Conservation (phyloP, 805 yeast species). For the Sungouiella blattae region DNA sequence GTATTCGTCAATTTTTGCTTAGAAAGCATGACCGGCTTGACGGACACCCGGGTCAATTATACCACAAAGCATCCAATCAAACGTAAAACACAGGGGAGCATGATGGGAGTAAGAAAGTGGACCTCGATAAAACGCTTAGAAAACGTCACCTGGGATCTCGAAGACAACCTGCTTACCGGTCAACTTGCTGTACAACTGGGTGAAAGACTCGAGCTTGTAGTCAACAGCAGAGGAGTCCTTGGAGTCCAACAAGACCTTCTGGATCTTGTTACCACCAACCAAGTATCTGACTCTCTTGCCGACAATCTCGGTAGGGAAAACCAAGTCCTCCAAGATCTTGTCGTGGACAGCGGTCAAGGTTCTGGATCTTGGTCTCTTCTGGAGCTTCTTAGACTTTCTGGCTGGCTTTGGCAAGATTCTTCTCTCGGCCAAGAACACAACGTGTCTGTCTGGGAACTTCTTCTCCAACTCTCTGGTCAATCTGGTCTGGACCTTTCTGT, state of each 20-base stretch:
- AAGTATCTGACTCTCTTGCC: constrained; percentile 99
- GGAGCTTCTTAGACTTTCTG: constrained; percentile 87
- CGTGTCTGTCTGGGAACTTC: constrained; percentile 99
- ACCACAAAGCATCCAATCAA: too few species aligned
- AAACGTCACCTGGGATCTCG: constrained; percentile 66
- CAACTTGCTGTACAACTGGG: constrained; percentile 95
- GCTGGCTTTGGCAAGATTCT: constrained; percentile 99
- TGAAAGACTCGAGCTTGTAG: constrained; percentile 99
- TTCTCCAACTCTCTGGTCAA: constrained; percentile 99
- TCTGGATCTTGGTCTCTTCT: constrained; percentile 99
- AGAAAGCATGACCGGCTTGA: constrained; percentile 13
- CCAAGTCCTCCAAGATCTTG: constrained; percentile 97
- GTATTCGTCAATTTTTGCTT: constrained; percentile 20
- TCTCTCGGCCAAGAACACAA: constrained; percentile 98
- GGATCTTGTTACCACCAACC: constrained; percentile 98
- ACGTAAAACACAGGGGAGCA: constrained; percentile 17
- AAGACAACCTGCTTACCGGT: constrained; percentile 99
- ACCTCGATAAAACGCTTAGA: constrained; percentile 22
- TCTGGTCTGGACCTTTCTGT: constrained; percentile 97
- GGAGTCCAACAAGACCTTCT: constrained; percentile 95
- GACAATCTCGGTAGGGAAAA: constrained; percentile 98
- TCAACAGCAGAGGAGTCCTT: constrained; percentile 96
- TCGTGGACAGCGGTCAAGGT: constrained; percentile 98
- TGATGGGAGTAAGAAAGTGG: constrained; percentile 10
- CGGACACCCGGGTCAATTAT: too few species aligned